phyloP scores from a whole-genome alignment of 352 stramenopile genomes.

The Globisporangium nodosum region DNA sequence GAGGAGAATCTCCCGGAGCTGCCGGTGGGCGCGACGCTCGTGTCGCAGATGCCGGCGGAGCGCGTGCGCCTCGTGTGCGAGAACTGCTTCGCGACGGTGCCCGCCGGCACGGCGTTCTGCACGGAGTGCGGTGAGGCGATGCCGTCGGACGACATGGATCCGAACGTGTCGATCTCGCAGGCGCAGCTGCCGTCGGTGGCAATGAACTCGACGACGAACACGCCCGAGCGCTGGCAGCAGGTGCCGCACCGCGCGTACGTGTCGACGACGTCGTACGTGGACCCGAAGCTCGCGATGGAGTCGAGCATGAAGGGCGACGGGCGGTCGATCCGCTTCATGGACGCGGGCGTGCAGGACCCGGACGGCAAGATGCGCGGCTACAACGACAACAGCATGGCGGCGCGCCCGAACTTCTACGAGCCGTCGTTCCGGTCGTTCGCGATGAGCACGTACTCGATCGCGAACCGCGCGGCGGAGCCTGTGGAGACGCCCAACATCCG shows the following conservation, averaged over 20 bases:
- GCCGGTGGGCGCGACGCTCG: slow-evolving; percentile 58
- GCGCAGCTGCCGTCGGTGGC: slow-evolving; percentile 81
- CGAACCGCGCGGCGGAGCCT: slow-evolving; percentile 78
- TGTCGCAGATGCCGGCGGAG: slow-evolving; percentile 43
- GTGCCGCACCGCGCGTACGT: slow-evolving; percentile 81
- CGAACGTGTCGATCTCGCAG: slow-evolving; percentile 83
- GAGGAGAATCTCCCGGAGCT: slow-evolving; percentile 73
- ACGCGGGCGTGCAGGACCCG: slow-evolving; percentile 74
- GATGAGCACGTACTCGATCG: slow-evolving; percentile 88
- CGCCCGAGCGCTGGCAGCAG: slow-evolving; percentile 79
- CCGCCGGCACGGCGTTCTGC: slow-evolving; percentile 79
- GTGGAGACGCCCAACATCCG: slow-evolving; percentile 88
- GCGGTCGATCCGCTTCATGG: slow-evolving; percentile 86
- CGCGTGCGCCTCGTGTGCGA: slow-evolving; percentile 83
- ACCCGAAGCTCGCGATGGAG: slow-evolving; percentile 79
- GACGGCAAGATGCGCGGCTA: slow-evolving; percentile 82
- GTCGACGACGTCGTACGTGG: slow-evolving; percentile 84
- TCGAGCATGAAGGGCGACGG: slow-evolving; percentile 66
- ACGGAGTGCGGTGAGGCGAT: slow-evolving; percentile 87
- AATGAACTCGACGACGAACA: slow-evolving; percentile 74
- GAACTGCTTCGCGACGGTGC: slow-evolving; percentile 86
- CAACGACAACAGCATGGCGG: slow-evolving; percentile 62
- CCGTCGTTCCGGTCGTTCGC: slow-evolving; percentile 87
- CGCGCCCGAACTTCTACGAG: slow-evolving; percentile 80
- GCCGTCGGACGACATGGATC: slow-evolving; percentile 61